Evolutionary conservation across 257 asterid genomes (phyloP), one percentile per base, ranked within the genome.

Genomic region (Linaria vulgaris): DNA sequence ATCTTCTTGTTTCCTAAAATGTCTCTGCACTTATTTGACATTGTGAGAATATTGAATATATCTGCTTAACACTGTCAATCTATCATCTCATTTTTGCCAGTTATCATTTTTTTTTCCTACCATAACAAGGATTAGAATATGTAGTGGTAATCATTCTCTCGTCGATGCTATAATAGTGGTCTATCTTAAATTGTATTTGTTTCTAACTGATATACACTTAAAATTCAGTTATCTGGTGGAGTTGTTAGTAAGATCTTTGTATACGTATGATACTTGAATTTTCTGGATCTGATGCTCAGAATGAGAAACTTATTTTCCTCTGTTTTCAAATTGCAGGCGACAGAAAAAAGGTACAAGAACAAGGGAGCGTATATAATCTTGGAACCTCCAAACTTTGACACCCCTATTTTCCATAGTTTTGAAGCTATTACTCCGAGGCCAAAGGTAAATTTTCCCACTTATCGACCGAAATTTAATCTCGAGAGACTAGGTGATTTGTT

Each of bases 401-500:
- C 82, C 48, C 96, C 99, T 22, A 56, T 43, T 69, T 90, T 85
- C 68, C 94, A 61, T 61, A 85, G 86, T 78, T 94, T 90, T 65
- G 95, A 85, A 67, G 99, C 99, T 50, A 82, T 92, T 74, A 71
- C 87, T 69, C 99, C 99, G 47, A 85, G 99, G 67, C 96, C 99
- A 19, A 76, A 76, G 97, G 99, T 94, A 47, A 77, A 44, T 3
- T 30, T 56, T 66, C 63, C 54, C 39, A 58, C 59, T 59, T 46
- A 44, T 30, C 34, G 38, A 15, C 22, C 5, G 10, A 31, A 69
- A 47, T 23, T 16, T 47, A 22, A 49, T 21, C 23, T 46, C 41
- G 17, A 31, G 52, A 56, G 57, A 56, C 17, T 59, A 43, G 38
- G 37, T 41, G 56, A 9, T 56, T 22, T 16, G 38, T 56, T 59